Base-by-base conservation (phyloP, 306 rosid genomes). In the Alnus glutinosa region DNA sequence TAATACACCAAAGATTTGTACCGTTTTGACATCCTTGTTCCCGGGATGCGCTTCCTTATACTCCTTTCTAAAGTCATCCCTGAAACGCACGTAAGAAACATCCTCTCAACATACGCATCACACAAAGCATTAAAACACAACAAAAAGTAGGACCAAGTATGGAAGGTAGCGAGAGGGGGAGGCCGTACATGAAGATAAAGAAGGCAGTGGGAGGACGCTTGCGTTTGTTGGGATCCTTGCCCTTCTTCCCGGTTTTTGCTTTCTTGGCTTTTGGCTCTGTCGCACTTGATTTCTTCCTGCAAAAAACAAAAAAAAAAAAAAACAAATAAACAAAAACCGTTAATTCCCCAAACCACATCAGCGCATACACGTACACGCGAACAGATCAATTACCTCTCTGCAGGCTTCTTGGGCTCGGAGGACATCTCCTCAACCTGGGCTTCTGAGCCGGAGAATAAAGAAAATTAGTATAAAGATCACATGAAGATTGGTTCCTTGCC, bases 171-270 rank as follows among this genome's bases (percentile, higher is more conserved):
- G 46, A 42, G 8, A 42, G 7, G 7, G 46, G 46, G 46, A 39
- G 44, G 46, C 46, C 46, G 46, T 42, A 42, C 23, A 32, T 0
- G 1, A 1, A 50, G 55, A 90, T 44, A 75, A 91, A 95, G 82
- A 92, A 95, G 16, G 99, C 97, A 13, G 98, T 93, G 3, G 81
- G 59, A 77, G 99, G 98, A 32, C 98, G 99, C 85, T 93, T 95
- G 32, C 87, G 97, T 80, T 68, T 85, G 78, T 90, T 91, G 11
- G 94, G 90, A 82, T 91, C 91, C 84, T 87, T 94, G 18, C 15
- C 83, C 71, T 88, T 92, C 77, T 84, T 93, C 14, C 14, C 95
- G 36, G 70, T 74, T 55, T 75, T 89, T 50, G 86, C 74, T 83
- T 74, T 93, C 74, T 90, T 95, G 0, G 94, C 83, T 78, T 79